Base-by-base conservation (phyloP, 345 rosid species). In the Raphanus raphanistrum region DNA sequence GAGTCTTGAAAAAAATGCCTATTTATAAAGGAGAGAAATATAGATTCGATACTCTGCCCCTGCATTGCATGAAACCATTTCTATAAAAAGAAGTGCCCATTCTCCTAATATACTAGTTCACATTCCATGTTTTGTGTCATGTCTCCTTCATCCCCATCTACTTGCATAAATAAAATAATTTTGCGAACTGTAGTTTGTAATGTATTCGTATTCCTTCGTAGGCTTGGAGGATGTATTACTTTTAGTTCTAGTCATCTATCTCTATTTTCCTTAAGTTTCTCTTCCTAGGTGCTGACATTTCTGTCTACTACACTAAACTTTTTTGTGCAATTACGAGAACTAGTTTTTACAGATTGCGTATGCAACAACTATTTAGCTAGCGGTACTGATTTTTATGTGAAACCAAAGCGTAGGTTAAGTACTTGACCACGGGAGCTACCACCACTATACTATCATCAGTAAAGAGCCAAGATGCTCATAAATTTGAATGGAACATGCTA, bases 51-150 rank as follows among this genome's bases (percentile, higher is more conserved):
- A 79, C 60, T 68, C 27, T 32, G 62, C 59, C 48, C 8, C 10
- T 7, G 45, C 57, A 73, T 5, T 7, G 45, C 57, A 73, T 5
- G 8, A 57, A 72, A 8, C 57, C 55, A 43, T 60, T 79, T 33
- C 82, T 74, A 79, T 68, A 62, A 74, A 74, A 79, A 79, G 82
- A 68, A 68, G 82, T 10, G 75, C 76, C 82, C 79, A 67, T 73
- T 69, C 79, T 79, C 75, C 75, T 68, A 1, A 9, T 5, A 9
- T 5, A 54, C 71, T 68, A 62, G 31, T 68, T 80, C 76, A 10
- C 43, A 38, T 75, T 70, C 68, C 72, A 63, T 79, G 76, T 74
- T 69, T 69, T n/a, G 21, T 72, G 64, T 60, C 64, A 2, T 79
- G 82, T 79, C 78, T 73, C 82, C 82, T 79, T 65, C 50, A 35